Evolutionary conservation across 768 basidiomycete species (phyloP).

Genomic region (Boletus pseudopeckii): DNA sequence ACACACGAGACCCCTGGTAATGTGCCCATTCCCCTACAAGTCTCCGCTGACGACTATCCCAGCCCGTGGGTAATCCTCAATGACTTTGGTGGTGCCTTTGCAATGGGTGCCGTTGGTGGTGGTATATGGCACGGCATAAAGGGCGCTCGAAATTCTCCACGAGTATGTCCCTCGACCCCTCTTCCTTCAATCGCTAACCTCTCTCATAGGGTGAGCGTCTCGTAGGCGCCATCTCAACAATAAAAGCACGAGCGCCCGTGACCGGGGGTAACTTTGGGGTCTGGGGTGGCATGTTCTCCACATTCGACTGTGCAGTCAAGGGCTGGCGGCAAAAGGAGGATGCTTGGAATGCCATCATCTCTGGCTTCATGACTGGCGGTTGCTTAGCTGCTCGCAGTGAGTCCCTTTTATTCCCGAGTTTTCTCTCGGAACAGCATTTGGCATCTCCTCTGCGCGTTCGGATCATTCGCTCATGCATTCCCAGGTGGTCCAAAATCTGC

Average conservation of each 20-base stretch:
- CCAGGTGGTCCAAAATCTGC: constrained; percentile 91
- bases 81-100: constrained; percentile 96
- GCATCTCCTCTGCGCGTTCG: not conserved
- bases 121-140: constrained; percentile 99
- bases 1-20: constrained; percentile 91
- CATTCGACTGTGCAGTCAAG: constrained; percentile 98
- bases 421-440: not conserved
- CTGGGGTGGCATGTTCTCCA: constrained; percentile 98
- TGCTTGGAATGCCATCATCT: constrained; percentile 98
- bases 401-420: constrained; percentile 30
- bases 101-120: constrained; percentile 97
- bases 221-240: constrained; percentile 89
- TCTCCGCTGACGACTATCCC: constrained; percentile 7
- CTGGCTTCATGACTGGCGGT: constrained; percentile 98
- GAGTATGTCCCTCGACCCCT: constrained; percentile 49
- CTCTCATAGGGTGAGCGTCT: constrained; percentile 82
- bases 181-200: not conserved
- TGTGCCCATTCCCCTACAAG: constrained; percentile 9
- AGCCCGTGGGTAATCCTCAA: constrained; percentile 99
- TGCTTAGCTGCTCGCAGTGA: constrained; percentile 90
- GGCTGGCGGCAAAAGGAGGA: constrained; percentile 96
- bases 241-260: constrained; percentile 97
- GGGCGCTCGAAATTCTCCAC: constrained; percentile 93
- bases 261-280: constrained; percentile 96
- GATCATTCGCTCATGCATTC: constrained; percentile 5